These are phyloP conservation scores for Diplodia intermedia DNA, from an alignment of 2,329 filamentous ascomycete species.

Conservation along the genomic window DNA sequence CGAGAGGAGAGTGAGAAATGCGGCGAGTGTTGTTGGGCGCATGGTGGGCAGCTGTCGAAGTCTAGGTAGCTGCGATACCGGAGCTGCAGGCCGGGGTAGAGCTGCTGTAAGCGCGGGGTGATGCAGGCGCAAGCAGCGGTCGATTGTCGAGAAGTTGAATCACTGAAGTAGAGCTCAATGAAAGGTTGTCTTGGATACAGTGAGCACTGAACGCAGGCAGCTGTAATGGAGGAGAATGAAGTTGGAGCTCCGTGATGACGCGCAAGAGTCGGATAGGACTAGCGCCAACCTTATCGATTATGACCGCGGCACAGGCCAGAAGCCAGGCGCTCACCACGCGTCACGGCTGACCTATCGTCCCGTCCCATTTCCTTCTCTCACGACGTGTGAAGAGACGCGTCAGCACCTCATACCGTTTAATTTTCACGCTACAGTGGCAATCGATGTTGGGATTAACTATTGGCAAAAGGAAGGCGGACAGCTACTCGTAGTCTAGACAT, in stretches of 20 bases:
- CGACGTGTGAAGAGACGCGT: background rate
- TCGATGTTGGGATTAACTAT: background rate
- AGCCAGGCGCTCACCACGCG: background rate
- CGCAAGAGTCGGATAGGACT: conserved; percentile 12
- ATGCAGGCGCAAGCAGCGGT: no score
- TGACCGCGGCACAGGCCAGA: background rate
- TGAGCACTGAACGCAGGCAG: no score
- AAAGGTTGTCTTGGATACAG: background rate
- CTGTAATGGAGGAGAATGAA: background rate
- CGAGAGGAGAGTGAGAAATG: conserved; percentile 32
- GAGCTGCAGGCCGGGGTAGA: background rate
- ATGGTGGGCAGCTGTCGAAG: conserved; percentile 6
- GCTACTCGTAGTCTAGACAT: background rate
- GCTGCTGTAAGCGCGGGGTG: background rate
- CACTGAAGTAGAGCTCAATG: background rate
- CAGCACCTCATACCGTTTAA: background rate
- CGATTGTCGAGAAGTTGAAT: background rate
- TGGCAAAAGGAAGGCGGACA: background rate
- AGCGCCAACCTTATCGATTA: conserved; percentile 21
- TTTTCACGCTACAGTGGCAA: no score
- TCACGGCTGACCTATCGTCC: background rate
- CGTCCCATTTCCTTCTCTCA: background rate
- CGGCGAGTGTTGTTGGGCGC: conserved; percentile 3
- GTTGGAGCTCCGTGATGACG: conserved; percentile 21
- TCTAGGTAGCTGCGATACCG: background rate